Evolutionary conservation across 108 stramenopile species (phyloP).

Genomic region (Licmophora abbreviata): DNA sequence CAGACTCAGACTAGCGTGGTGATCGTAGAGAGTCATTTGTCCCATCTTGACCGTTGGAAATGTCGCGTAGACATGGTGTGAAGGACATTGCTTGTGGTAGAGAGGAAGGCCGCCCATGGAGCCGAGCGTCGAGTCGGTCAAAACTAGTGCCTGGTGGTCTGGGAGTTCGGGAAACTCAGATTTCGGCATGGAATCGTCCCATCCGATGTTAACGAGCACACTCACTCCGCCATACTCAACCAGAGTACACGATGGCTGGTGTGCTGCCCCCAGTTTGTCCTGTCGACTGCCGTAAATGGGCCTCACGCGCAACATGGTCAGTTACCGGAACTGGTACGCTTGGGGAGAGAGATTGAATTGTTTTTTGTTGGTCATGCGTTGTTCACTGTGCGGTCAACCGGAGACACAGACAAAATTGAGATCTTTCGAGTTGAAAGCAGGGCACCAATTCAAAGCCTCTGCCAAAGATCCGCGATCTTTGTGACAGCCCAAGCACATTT

Average conservation of each 20-base stretch:
- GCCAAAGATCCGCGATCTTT: too few species aligned
- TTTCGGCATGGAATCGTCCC: constrained; percentile 30
- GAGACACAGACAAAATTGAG: too few species aligned
- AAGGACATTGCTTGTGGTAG: constrained; percentile 12
- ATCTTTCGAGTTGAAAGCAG: too few species aligned
- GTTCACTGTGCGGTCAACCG: too few species aligned
- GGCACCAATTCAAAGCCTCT: too few species aligned
- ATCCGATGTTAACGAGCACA: constrained; percentile 65
- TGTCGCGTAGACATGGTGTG: constrained; percentile 52
- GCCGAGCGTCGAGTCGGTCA: constrained; percentile 68
- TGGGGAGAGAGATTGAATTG: too few species aligned
- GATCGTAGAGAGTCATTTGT: constrained; percentile 94
- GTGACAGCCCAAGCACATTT: too few species aligned
- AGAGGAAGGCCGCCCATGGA: constrained; percentile 29
- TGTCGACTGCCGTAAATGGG: constrained; percentile 68
- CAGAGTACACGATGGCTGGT: constrained; percentile 63
- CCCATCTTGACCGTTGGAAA: constrained; percentile 95
- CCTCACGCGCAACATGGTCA: constrained; percentile 71
- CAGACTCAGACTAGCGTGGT: constrained; percentile 66
- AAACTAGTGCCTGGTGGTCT: constrained; percentile 54
- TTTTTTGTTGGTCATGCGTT: too few species aligned
- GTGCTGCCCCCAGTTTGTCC: constrained; percentile 20
- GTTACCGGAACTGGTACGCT: too few species aligned
- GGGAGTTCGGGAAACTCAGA: constrained; percentile 31
- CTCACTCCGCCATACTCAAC: constrained; percentile 71